Conservation (phyloP, 805 yeast species). For the Lipomyces mesembrius region DNA sequence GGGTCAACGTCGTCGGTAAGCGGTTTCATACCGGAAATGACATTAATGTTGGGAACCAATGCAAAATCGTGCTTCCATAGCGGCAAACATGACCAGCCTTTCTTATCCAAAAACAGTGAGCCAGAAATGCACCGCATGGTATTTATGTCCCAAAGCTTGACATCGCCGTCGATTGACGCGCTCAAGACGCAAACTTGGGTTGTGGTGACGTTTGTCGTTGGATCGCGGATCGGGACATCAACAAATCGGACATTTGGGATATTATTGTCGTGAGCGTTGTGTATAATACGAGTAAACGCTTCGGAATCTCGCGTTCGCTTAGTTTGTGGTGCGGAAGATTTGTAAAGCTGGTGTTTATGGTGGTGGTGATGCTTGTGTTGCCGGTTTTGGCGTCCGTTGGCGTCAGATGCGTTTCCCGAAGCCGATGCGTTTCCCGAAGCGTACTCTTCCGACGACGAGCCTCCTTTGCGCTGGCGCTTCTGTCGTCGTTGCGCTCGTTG, state of each 20-base stretch:
- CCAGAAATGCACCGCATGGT: slow-evolving; percentile 28
- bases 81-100: slow-evolving; percentile 28
- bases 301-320: slow-evolving; percentile 12
- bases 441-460: neutral
- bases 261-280: slow-evolving; percentile 31
- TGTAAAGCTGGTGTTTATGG: neutral
- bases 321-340: slow-evolving; percentile 9
- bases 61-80: slow-evolving; percentile 23
- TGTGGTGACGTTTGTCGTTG: neutral
- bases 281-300: slow-evolving; percentile 14
- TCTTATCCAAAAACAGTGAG: slow-evolving; percentile 19
- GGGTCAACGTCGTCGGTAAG: neutral
- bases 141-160: slow-evolving; percentile 46
- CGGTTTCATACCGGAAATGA: slow-evolving; percentile 14
- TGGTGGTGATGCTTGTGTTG: neutral
- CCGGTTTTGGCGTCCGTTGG: neutral
- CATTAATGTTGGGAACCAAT: slow-evolving; percentile 1
- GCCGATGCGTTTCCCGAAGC: neutral
- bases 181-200: slow-evolving; percentile 26
- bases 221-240: slow-evolving; percentile 20
- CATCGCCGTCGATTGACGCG: slow-evolving; percentile 40
- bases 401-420: neutral
- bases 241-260: slow-evolving; percentile 28
- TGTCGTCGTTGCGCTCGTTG: neutral
- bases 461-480: neutral